A percentile compares a stretch with the other conserved stretches of the same genome.
Conservation (phyloP, 2,329 filamentous ascomycete genomes). For the Xylariaceae sp. region DNA sequence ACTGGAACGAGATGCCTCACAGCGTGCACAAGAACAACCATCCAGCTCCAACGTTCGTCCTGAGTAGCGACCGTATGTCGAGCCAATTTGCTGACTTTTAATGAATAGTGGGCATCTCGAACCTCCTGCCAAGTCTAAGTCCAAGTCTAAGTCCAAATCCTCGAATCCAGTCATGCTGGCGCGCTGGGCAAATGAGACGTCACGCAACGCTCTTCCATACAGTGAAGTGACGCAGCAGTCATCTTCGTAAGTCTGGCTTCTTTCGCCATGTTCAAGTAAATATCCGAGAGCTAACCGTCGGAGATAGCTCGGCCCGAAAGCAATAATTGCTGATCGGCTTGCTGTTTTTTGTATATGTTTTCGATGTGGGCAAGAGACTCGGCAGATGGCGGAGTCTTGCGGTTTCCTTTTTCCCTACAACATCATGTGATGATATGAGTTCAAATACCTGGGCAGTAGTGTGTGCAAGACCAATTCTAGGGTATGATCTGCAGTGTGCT, state of each 20-base stretch:
- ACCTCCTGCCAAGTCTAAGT: conserved; percentile 7
- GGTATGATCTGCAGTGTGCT: conserved; percentile 4
- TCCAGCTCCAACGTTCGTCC: conserved; percentile 21
- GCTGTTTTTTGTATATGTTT: conserved; percentile 22
- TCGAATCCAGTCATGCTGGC: conserved; percentile 23
- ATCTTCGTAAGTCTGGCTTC: conserved; percentile 17
- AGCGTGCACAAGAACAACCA: conserved; percentile 19
- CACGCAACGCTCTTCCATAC: conserved; percentile 24
- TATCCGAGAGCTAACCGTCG: conserved; percentile 13
- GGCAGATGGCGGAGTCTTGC: conserved; percentile 1
- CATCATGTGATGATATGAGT: conserved; percentile 10
- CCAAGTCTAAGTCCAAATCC: conserved; percentile 1
- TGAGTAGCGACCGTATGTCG: conserved; percentile 6
- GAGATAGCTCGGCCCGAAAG: conserved; percentile 18
- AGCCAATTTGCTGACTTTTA: conserved; percentile 19
- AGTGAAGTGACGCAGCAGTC: conserved; percentile 27
- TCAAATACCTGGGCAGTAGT: conserved; percentile 4
- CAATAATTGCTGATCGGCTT: conserved; percentile 10
- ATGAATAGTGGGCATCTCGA: conserved; percentile 18
- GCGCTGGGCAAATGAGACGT: conserved; percentile 26
- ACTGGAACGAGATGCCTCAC: conserved; percentile 24
- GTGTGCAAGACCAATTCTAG: background rate
- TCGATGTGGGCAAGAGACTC: conserved; percentile 10
- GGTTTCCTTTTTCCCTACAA: conserved; percentile 17
- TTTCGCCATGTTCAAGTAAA: conserved; percentile 1